Percentiles rank a stretch among this genome's conserved stretches.
Conservation (phyloP, 257 asterid genomes). For the Solanum chmielewskii region DNA sequence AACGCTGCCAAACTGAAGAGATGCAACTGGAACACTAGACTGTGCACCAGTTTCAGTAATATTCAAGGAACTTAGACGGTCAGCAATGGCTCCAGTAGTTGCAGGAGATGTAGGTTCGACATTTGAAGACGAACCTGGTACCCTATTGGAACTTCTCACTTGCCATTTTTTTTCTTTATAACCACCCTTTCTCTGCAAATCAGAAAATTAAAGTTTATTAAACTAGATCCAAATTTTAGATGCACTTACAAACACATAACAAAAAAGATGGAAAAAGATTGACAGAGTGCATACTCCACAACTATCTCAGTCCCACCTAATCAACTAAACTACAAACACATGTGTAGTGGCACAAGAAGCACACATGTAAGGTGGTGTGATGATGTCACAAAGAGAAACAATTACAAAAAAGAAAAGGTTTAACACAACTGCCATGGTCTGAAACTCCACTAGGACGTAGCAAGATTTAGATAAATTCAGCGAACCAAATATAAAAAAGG, state of each 20-base stretch:
- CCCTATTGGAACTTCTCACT: slow-evolving; percentile 15
- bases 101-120: slow-evolving; percentile 24
- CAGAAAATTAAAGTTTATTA: slow-evolving; percentile 1
- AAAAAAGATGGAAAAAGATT: background rate
- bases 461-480: background rate
- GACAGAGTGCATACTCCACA: background rate
- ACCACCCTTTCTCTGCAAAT: slow-evolving; percentile 40
- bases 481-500: background rate
- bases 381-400: background rate
- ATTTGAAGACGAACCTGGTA: slow-evolving; percentile 18
- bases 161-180: slow-evolving; percentile 38
- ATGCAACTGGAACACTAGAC: slow-evolving; percentile 18
- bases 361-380: background rate
- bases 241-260: background rate
- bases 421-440: background rate
- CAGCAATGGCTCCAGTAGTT: slow-evolving; percentile 27
- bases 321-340: background rate
- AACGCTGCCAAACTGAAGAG: slow-evolving; percentile 30
- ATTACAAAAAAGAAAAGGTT: background rate
- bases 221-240: background rate
- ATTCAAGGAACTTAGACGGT: slow-evolving; percentile 26
- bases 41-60: slow-evolving; percentile 38
- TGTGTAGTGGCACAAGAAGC: background rate
- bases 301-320: background rate
- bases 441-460: background rate